Conservation (phyloP, 2,329 filamentous ascomycete genomes). For the Venturia oleaginea region DNA sequence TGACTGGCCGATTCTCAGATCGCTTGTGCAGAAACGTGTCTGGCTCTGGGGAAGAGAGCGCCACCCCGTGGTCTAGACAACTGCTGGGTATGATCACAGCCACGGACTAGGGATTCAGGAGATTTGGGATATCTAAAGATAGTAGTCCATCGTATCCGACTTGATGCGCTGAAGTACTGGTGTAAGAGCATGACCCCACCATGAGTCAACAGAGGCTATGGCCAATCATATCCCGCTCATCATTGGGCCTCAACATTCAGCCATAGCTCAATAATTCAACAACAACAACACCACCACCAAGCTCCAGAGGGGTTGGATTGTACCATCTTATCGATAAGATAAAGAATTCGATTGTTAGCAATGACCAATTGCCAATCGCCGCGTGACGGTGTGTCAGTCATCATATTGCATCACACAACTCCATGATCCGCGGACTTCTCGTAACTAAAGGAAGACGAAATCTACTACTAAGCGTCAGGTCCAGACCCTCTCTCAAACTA, state of each 20-base stretch:
- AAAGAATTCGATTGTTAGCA: too few species aligned
- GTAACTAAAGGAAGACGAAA: neutral
- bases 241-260: neutral
- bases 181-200: neutral
- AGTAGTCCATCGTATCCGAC: too few species aligned
- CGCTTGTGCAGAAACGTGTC: neutral
- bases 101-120: neutral
- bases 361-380: neutral
- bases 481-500: neutral
- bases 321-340: neutral
- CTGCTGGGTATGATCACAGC: neutral
- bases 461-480: neutral
- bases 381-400: neutral
- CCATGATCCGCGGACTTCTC: slow-evolving; percentile 1
- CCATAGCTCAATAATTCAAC: neutral
- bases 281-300: too few species aligned
- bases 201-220: neutral
- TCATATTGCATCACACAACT: neutral
- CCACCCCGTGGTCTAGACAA: neutral
- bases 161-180: too few species aligned
- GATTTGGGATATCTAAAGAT: neutral
- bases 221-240: neutral
- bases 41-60: slow-evolving; percentile 1
- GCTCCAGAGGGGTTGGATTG: neutral
- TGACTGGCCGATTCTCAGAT: neutral